Evolutionary conservation across 768 basidiomycete genomes (phyloP), one percentile per base, ranked within the genome.

Genomic region (Amanita pallidorosea): DNA sequence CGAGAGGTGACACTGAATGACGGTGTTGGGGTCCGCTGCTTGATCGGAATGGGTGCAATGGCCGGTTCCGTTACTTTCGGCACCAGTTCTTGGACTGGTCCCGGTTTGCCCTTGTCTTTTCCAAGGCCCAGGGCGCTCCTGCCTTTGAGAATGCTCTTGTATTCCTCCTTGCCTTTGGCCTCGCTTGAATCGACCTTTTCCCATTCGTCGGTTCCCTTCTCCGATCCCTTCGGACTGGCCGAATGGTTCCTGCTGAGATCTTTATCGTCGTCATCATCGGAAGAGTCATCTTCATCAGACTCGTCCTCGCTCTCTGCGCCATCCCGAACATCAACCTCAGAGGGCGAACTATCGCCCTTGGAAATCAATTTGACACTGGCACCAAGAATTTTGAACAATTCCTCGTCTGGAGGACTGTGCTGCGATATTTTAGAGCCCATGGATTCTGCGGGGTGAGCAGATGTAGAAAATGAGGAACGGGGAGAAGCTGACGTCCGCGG

Each of bases 1-100:
- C 81, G 65, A 17, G 80, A 81, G 2, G 76, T 79, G 42, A 83
- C 81, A 53, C 76, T 77, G 57, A 83, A 83, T 23, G 79, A 68
- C 6, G 78, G 73, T 8, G 72, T 72, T 4, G 80, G 75, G 43
- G 74, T 65, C 29, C 79, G 72, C 57, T 73, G 69, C 54, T 75
- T 77, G 54, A 83, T 81, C 20, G 74, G 74, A 44, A 81, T 81
- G 7, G 81, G 81, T 17, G 76, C 70, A 47, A 78, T 53, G 7
- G 44, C 36, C 17, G 50, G 50, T 22, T 51, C 42, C 9, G 34
- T 18, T 29, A 35, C 50, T 25, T 45, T 51, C 23, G 50, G 50
- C 1, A 15, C 34, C 20, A 51, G 50, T 6, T 33, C 42, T 15
- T 34, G 43, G 29, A 44, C 34, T 22, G 45, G 50, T 33, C 13